Percentiles rank a stretch among this genome's conserved stretches.
Evolutionary conservation across 768 basidiomycete species (phyloP).

Genomic region (Grammothele lineata): DNA sequence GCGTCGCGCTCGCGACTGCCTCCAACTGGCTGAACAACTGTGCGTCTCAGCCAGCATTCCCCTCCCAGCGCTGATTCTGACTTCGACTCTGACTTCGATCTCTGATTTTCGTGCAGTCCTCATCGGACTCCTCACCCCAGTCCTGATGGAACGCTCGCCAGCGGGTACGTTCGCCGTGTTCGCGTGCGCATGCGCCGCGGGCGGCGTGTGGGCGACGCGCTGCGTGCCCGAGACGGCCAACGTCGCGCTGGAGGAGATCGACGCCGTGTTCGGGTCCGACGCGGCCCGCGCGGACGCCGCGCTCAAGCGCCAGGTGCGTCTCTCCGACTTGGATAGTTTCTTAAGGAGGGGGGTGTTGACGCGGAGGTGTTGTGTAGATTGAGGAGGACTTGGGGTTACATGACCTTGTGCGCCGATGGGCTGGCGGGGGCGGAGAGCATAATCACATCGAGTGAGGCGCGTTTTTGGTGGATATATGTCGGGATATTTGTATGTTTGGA

Average conservation of each 20-base stretch:
- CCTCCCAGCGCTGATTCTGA: not conserved
- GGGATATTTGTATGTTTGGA: too few species aligned
- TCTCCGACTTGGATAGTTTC: not conserved
- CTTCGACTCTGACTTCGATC: not conserved
- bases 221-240: conserved; percentile 75
- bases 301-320: conserved; percentile 47
- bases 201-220: conserved; percentile 68
- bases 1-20: conserved; percentile 78
- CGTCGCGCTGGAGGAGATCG: conserved; percentile 72
- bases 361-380: conserved; percentile 35
- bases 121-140: conserved; percentile 70
- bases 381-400: conserved; percentile 53
- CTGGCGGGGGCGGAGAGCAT: too few species aligned
- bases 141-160: conserved; percentile 56
- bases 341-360: not conserved
- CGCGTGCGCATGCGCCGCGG: conserved; percentile 56
- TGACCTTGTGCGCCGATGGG: conserved; percentile 35
- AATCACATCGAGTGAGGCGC: too few species aligned
- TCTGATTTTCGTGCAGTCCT: conserved; percentile 45
- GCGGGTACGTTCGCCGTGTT: conserved; percentile 72
- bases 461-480: too few species aligned
- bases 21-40: conserved; percentile 87
- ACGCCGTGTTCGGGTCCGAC: conserved; percentile 58
- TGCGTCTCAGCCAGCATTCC: conserved; percentile 17
- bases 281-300: conserved; percentile 50